Base-by-base conservation (phyloP, 805 yeast genomes). In the Wickerhamiella australiensis region DNA sequence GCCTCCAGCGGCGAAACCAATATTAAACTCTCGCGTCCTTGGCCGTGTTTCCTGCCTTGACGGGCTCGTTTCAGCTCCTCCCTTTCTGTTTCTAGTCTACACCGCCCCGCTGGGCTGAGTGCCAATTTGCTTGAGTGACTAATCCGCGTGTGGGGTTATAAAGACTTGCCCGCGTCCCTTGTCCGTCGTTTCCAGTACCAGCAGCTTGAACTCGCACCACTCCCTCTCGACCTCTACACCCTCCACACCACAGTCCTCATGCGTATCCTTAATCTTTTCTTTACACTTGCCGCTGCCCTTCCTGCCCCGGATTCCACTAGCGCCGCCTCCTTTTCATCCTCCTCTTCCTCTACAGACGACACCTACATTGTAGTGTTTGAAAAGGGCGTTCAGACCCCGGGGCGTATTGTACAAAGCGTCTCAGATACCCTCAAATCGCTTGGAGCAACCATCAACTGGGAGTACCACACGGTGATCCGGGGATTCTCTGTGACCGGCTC, bases 371-470 rank as follows among this genome's bases (percentile, higher is more conserved):
- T 64, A 21, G 54, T 64, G 5, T 64, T 62, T 52, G 57, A 60
- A 42, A 56, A 54, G 50, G 65, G 64, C 27, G 43, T 57, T 21
- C 57, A 54, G 18, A 62, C 66, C 22, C 67, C 68, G 17, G 61
- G 62, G 36, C 54, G 59, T 5, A 58, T 61, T 33, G 59, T 69
- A 13, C 56, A 60, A 4, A 58, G 59, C 3, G 61, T 73, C 8
- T 68, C 65, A 45, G 49, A 58, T 11, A 56, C 64, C 27, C 63
- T 74, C 23, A 54, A 60, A 36, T 57, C 59, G 11, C 51, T 70
- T 6, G 77, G 77, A 6, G 79, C 75, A 3, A 56, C 53, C 15
- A 67, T 76, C 44, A 69, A 70, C 15, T 74, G 72, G 54, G 77
- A 74, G 51, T 75, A 72, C 60, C 58, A 63, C 45, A 65, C 69